Evolutionary conservation across 768 basidiomycete species (phyloP).

Genomic region (Mrakia frigida): DNA sequence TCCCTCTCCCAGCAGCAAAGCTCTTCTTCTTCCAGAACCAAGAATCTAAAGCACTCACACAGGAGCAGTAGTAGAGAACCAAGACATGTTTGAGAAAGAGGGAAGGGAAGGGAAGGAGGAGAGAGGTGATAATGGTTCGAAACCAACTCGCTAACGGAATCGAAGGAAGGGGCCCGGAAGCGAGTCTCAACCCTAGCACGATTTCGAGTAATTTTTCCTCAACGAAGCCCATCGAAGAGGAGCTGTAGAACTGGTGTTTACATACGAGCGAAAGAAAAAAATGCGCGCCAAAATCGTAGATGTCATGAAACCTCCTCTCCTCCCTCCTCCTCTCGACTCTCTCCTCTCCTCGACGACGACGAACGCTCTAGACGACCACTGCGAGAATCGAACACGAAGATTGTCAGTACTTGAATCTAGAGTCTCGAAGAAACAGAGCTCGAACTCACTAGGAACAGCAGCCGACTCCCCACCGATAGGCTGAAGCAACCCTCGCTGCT

Average conservation of each 20-base stretch:
- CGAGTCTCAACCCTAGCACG: too few relatives aligned
- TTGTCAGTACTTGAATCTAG: background rate
- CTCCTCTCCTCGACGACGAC: background rate
- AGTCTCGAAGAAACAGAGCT: background rate
- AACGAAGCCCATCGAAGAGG: too few relatives aligned
- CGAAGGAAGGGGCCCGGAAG: background rate
- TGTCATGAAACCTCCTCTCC: background rate
- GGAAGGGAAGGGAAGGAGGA: background rate
- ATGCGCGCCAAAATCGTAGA: background rate
- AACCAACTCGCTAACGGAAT: too few relatives aligned
- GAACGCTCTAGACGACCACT: slow-evolving; percentile 1
- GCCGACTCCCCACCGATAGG: background rate
- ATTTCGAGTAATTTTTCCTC: too few relatives aligned
- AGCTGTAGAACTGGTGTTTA: too few relatives aligned
- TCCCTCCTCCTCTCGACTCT: background rate
- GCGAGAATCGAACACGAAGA: background rate
- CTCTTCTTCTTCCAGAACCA: too few relatives aligned
- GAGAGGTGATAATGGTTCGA: background rate
- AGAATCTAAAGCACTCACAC: too few relatives aligned
- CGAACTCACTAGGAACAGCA: slow-evolving; percentile 1
- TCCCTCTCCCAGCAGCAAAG: background rate
- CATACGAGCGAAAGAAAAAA: too few relatives aligned
- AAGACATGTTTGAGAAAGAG: background rate
- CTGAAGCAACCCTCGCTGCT: slow-evolving; percentile 15
- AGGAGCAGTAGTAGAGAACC: slow-evolving; percentile 25